These are phyloP conservation scores for Hymenoscyphus repandus DNA, from an alignment of 2,329 filamentous ascomycete species.

Conservation along the genomic window DNA sequence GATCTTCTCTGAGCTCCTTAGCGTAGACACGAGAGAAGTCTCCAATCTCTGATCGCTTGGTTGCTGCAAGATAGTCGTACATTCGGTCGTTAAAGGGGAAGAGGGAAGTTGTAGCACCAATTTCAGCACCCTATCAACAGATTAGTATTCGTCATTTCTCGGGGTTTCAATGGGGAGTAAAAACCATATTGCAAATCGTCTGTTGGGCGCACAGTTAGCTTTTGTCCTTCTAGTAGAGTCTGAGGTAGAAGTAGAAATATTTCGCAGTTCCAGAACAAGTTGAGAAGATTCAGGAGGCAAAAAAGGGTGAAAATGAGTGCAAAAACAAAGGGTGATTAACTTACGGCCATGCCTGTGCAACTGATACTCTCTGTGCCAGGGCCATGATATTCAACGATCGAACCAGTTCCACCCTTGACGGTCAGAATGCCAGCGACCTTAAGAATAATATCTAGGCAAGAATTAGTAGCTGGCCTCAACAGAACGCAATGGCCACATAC, in stretches of 20 bases:
- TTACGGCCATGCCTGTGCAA: slow-evolving; percentile 82
- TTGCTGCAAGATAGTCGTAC: slow-evolving; percentile 91
- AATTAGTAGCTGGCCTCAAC: slow-evolving; percentile 6
- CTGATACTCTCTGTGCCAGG: slow-evolving; percentile 71
- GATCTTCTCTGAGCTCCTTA: slow-evolving; percentile 78
- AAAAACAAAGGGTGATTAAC: too few species aligned
- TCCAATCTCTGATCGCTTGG: slow-evolving; percentile 85
- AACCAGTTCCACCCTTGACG: slow-evolving; percentile 95
- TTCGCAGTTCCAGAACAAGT: too few species aligned
- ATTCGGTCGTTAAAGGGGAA: slow-evolving; percentile 99
- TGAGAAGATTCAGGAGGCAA: too few species aligned
- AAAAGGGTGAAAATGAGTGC: too few species aligned
- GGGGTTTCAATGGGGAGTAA: neutral
- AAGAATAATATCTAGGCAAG: slow-evolving; percentile 74
- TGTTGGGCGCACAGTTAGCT: too few species aligned
- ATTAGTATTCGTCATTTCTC: neutral
- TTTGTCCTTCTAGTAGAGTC: too few species aligned
- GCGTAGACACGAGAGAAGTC: slow-evolving; percentile 84
- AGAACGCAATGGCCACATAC: slow-evolving; percentile 41
- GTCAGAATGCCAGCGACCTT: slow-evolving; percentile 96
- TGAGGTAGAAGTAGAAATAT: too few species aligned
- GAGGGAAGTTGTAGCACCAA: slow-evolving; percentile 82
- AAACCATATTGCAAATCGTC: slow-evolving; percentile 68
- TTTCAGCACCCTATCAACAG: slow-evolving; percentile 47
- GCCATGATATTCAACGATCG: slow-evolving; percentile 74